These are phyloP conservation scores for Syzygium syzygioides DNA, from an alignment of 441 rosid genomes.

Conservation along the genomic window DNA sequence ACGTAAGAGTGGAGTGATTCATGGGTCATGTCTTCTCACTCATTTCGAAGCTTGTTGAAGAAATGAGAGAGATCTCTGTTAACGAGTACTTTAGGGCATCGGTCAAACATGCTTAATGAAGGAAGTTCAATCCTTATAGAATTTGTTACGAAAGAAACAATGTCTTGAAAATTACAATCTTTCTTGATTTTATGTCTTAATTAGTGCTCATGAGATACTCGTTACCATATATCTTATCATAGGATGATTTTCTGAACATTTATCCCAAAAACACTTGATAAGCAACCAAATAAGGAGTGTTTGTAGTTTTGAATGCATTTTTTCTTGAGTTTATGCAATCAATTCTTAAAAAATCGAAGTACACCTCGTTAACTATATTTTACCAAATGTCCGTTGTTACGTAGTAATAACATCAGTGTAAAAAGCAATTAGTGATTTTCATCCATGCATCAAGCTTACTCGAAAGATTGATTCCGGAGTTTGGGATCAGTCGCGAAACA, in stretches of 20 bases:
- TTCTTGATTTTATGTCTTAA: no score
- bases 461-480: background rate
- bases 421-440: background rate
- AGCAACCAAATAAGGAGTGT: background rate
- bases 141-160: background rate
- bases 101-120: background rate
- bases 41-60: no score
- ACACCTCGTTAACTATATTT: background rate
- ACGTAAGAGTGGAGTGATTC: no score
- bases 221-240: background rate
- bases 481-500: no score
- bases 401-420: background rate
- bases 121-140: background rate
- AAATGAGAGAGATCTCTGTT: background rate
- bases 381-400: background rate
- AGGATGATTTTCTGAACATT: background rate
- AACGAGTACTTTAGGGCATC: background rate
- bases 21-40: no score
- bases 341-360: background rate
- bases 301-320: background rate
- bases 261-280: background rate
- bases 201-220: background rate
- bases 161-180: background rate
- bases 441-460: background rate
- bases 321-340: background rate